These are phyloP conservation scores for Sporothrix euskadiensis DNA, from an alignment of 2,329 filamentous ascomycete species.

Conservation along the genomic window DNA sequence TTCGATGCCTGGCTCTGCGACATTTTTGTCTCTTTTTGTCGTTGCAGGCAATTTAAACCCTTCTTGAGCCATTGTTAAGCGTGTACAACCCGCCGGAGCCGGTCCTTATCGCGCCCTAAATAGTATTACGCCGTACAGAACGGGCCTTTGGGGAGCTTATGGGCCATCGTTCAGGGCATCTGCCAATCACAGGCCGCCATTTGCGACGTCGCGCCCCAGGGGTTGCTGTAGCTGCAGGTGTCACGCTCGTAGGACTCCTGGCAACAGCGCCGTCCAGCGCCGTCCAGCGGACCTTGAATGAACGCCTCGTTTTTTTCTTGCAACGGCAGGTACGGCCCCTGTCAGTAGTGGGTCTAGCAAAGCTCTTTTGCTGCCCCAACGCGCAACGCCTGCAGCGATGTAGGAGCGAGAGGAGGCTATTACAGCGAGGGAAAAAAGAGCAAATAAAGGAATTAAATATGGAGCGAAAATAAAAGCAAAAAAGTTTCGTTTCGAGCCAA, in stretches of 20 bases:
- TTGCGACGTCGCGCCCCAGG: conserved; percentile 9
- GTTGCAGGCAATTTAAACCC: not conserved
- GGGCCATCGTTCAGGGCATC: not conserved
- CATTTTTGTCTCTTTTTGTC: conserved; percentile 20
- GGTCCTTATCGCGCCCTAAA: conserved; percentile 17
- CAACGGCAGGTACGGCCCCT: conserved; percentile 6
- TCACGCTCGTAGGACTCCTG: not conserved
- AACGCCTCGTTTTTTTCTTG: not conserved
- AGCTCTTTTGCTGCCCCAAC: conserved; percentile 19
- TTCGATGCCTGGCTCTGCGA: conserved; percentile 11
- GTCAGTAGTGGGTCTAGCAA: conserved; percentile 18
- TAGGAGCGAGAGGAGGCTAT: conserved; percentile 15
- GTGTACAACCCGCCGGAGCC: conserved; percentile 18
- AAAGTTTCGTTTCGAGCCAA: conserved; percentile 30
- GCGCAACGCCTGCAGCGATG: conserved; percentile 4
- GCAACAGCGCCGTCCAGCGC: not conserved
- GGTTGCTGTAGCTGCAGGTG: conserved; percentile 22
- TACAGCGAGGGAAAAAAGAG: conserved; percentile 25
- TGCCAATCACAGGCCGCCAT: conserved; percentile 16
- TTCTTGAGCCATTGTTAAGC: conserved; percentile 23
- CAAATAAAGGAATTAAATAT: conserved; percentile 20
- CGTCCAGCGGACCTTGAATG: conserved; percentile 13
- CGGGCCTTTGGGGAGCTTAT: conserved; percentile 11
- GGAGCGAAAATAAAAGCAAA: conserved; percentile 11
- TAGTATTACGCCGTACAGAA: not conserved